These are phyloP conservation scores for Panus rudis DNA, from an alignment of 768 basidiomycete genomes.

Conservation along the genomic window DNA sequence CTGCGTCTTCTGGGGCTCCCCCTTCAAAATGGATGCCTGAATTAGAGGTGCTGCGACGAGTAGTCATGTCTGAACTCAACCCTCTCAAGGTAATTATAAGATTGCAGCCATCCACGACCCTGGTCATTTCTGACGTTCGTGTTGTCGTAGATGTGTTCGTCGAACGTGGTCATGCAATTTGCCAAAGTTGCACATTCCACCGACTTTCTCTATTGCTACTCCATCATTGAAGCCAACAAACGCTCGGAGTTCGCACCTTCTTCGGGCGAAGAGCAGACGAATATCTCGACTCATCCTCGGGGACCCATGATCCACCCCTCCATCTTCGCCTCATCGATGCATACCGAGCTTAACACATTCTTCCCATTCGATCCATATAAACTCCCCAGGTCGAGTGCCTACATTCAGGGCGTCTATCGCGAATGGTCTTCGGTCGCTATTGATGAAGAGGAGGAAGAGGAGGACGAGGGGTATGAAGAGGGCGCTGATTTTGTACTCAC, in stretches of 20 bases:
- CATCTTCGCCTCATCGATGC: constrained; percentile 25
- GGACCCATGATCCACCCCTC: constrained; percentile 3
- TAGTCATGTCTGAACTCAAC: constrained; percentile 76
- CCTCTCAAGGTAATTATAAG: constrained; percentile 69
- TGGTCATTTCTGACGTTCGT: neutral
- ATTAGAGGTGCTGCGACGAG: constrained; percentile 70
- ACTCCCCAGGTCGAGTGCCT: constrained; percentile 68
- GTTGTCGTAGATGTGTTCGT: constrained; percentile 71
- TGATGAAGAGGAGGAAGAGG: constrained; percentile 62
- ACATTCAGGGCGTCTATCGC: constrained; percentile 79
- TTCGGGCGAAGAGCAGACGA: constrained; percentile 12
- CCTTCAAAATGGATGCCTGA: constrained; percentile 80
- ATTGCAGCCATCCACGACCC: neutral
- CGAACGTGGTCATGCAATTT: constrained; percentile 88
- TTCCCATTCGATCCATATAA: constrained; percentile 99
- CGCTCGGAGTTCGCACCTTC: constrained; percentile 44
- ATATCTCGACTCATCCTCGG: constrained; percentile 1
- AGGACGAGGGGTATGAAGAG: constrained; percentile 55
- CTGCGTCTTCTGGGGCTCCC: constrained; percentile 12
- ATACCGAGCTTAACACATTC: constrained; percentile 81
- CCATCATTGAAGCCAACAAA: constrained; percentile 84
- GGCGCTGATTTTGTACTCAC: constrained; percentile 31
- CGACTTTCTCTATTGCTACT: constrained; percentile 90
- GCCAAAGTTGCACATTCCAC: constrained; percentile 88
- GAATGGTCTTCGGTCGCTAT: constrained; percentile 84